A percentile compares a stretch with the other conserved stretches of the same genome.
phyloP scores from a whole-genome alignment of 805 yeast genomes.

The Candida cerambycidarum region DNA sequence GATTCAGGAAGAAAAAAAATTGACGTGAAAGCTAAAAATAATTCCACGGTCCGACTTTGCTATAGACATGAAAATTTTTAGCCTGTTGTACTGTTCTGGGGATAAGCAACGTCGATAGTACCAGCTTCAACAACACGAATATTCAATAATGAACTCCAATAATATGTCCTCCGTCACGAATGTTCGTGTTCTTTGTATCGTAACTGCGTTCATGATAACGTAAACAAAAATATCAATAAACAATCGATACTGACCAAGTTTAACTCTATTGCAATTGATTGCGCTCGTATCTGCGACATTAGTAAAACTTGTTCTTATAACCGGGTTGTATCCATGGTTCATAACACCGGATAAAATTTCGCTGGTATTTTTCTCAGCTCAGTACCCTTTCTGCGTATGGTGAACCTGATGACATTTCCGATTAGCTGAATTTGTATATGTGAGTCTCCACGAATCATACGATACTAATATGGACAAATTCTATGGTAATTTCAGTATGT shows the following conservation, averaged over 20 bases:
- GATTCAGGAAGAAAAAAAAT: too few relatives aligned
- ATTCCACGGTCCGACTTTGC: background rate
- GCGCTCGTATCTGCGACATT: conserved; percentile 5
- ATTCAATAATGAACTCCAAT: too few relatives aligned
- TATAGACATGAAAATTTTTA: background rate
- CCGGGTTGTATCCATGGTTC: background rate
- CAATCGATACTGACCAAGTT: background rate
- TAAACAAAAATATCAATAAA: background rate
- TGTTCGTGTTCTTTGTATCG: background rate
- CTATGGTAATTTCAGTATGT: background rate
- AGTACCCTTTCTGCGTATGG: background rate
- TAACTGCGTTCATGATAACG: background rate
- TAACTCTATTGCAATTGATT: background rate
- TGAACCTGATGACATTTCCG: background rate
- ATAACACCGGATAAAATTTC: conserved; percentile 3
- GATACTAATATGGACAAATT: background rate
- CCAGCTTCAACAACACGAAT: too few relatives aligned
- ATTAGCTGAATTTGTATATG: too few relatives aligned
- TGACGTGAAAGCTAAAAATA: background rate
- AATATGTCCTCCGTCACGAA: too few relatives aligned
- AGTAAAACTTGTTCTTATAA: background rate
- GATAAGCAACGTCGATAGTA: too few relatives aligned
- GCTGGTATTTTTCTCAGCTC: background rate
- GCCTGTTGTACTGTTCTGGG: background rate
- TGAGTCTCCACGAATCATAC: too few relatives aligned